Base-by-base conservation (phyloP, 148 eudicot genomes). In the Amaranthus hypochondriacus region DNA sequence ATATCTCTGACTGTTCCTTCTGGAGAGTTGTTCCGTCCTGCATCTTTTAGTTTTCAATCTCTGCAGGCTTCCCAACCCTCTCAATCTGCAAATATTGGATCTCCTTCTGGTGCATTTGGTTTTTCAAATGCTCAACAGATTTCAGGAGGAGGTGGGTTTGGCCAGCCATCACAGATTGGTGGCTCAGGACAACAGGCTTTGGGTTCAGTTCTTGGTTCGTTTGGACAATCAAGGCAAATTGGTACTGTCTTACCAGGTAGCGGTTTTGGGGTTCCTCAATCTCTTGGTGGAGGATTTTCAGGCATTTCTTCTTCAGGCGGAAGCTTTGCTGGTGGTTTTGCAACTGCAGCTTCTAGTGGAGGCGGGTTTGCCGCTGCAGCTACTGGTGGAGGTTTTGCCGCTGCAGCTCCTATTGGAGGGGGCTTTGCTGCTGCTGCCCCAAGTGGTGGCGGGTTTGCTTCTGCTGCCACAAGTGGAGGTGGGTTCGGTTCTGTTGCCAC, bases 201-300 rank as follows among this genome's bases (percentile, higher is more conserved):
- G 75, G 99, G 96, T 6, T 92, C 99, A 72, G 96, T 92, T 73
- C 93, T 95, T 77, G 99, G 99, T 70, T 76, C 89, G 48, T 95
- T 92, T 86, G 99, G 99, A 61, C 99, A 92, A 84, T 90, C 99
- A 58, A 92, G 99, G 76, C 99, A 95, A 86, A 76, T 95, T 73
- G 97, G 97, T 72, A 72, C 84, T 68, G 83, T 78, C 66, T 71
- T 81, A 56, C 82, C 89, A 53, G 86, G 84, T 70, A 76, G 74
- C 55, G 82, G 83, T 69, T 76, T 78, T 60, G 84, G 82, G 10
- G 70, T 74, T 39, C 5, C 76, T 76, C 86, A 76, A 56, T 48
- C 84, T 75, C 74, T 73, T 53, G 82, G 75, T 48, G 82, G 82
- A 13, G 86, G 86, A 21, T 80, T 83, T 74, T 56, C 43, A 47